Conservation (phyloP, 2,329 filamentous ascomycete species). For the Arthrobotrys pseudoclavata region DNA sequence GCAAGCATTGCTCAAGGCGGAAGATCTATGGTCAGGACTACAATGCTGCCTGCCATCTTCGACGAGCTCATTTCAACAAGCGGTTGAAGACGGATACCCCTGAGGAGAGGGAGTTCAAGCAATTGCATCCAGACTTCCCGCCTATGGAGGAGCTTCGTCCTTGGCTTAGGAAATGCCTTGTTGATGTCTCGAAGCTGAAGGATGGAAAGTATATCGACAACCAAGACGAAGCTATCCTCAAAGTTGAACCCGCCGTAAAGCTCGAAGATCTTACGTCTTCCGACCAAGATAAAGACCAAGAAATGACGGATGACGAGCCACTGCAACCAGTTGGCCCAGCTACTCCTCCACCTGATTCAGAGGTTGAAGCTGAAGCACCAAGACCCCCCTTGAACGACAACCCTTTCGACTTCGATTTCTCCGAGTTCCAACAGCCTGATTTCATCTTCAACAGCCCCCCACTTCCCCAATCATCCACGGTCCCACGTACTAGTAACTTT, state of each 20-base stretch:
- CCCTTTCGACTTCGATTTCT: conserved; percentile 48
- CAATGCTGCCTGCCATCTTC: conserved; percentile 91
- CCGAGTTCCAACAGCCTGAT: conserved; percentile 30
- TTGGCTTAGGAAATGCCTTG: conserved; percentile 70
- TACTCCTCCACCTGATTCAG: conserved; percentile 48
- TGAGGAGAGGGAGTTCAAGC: conserved; percentile 60
- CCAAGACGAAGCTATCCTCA: conserved; percentile 62
- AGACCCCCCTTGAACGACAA: conserved; percentile 26
- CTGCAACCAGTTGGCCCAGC: conserved; percentile 32
- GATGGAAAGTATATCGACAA: conserved; percentile 55
- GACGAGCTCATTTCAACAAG: conserved; percentile 86
- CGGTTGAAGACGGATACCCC: conserved; percentile 60
- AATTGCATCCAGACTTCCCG: conserved; percentile 65
- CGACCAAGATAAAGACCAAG: conserved; percentile 55
- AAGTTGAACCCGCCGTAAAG: conserved; percentile 67
- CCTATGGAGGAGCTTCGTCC: conserved; percentile 72
- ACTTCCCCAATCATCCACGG: conserved; percentile 27
- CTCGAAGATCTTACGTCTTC: conserved; percentile 37
- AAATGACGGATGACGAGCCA: conserved; percentile 44
- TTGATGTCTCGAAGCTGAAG: conserved; percentile 56
- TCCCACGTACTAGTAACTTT: conserved; percentile 35
- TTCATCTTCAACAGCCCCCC: conserved; percentile 41
- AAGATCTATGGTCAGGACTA: conserved; percentile 94
- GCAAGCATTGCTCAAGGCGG: conserved; percentile 81
- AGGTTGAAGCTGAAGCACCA: conserved; percentile 23